Evolutionary conservation across 2,329 filamentous ascomycete genomes (phyloP), one percentile per base, ranked within the genome.

Genomic region (Fusarium mexicanum): DNA sequence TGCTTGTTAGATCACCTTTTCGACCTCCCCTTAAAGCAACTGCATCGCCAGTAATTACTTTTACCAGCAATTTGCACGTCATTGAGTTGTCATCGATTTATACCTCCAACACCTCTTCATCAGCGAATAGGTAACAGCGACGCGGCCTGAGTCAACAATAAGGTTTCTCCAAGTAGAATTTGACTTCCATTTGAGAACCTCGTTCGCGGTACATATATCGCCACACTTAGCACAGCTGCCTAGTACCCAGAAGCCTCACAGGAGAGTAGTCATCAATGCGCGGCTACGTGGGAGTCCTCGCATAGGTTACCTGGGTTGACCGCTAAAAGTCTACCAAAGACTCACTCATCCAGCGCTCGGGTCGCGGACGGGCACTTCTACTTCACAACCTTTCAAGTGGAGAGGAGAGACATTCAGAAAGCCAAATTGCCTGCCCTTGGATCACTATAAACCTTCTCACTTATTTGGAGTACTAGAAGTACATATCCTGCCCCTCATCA

Each of bases 271-370:
- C 67, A 58, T 72, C 50, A 40, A 51, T 50, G 55, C 43, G 48
- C 70, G 61, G 41, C 16, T 61, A 35, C 43, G 44, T 71, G 57
- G 46, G 20, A 66, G 35, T 54, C 41, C 33, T 43, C 46, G 35
- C 51, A 69, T 69, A 35, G 57, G 38, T 47, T 47, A 41, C 20
- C 31, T 50, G 47, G 50, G 24, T 62, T 62, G 55, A 72, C 58
- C 47, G 47, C 63, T 33, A 35, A 51, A 50, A 60, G 31, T 29
- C 37, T 41, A 43, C 58, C 26, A 41, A 33, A 66, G 46, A 47
- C 58, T 40, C 63, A 55, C 58, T 40, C 63, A 55, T 47, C 63
- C 46, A 43, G 44, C 47, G 43, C 38, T 35, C 29, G 47, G 47
- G 47, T 12, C 29, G 31, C 40, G 38, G 37, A 40, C 41, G 48